These are phyloP conservation scores for Globisporangium spiculum DNA, from an alignment of 352 stramenopile species.

Conservation along the genomic window DNA sequence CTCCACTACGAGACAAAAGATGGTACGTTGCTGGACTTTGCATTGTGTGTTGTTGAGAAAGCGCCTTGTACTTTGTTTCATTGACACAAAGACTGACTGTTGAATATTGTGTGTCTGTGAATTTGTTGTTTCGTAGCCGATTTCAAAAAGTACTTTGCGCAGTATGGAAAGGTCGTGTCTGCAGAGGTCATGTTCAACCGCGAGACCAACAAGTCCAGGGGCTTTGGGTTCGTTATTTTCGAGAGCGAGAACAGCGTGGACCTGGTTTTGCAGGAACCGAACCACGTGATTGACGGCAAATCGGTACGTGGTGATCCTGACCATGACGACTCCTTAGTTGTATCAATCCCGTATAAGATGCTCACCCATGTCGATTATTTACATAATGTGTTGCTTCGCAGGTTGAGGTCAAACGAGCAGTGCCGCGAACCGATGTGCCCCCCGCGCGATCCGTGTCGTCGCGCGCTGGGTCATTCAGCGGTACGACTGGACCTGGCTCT, in stretches of 20 bases:
- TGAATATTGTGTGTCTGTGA: neutral
- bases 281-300: constrained; percentile 92
- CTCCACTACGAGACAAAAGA: constrained; percentile 94
- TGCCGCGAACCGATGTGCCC: constrained; percentile 79
- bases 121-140: constrained; percentile 40
- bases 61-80: neutral
- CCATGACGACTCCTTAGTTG: neutral
- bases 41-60: neutral
- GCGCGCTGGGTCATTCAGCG: constrained; percentile 73
- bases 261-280: constrained; percentile 80
- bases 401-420: constrained; percentile 85
- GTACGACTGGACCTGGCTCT: constrained; percentile 64
- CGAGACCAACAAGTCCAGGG: constrained; percentile 92
- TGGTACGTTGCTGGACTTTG: constrained; percentile 43
- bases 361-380: neutral
- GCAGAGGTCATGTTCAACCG: constrained; percentile 95
- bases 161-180: constrained; percentile 92
- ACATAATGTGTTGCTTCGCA: neutral
- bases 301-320: constrained; percentile 32
- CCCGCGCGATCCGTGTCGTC: constrained; percentile 73
- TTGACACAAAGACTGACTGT: neutral
- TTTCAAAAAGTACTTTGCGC: constrained; percentile 92
- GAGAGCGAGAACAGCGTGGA: constrained; percentile 87
- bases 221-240: constrained; percentile 94
- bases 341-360: neutral